Percentiles rank a stretch among this genome's conserved stretches.
Conservation (phyloP, 305 asterid genomes). For the Fraxinus nigra region DNA sequence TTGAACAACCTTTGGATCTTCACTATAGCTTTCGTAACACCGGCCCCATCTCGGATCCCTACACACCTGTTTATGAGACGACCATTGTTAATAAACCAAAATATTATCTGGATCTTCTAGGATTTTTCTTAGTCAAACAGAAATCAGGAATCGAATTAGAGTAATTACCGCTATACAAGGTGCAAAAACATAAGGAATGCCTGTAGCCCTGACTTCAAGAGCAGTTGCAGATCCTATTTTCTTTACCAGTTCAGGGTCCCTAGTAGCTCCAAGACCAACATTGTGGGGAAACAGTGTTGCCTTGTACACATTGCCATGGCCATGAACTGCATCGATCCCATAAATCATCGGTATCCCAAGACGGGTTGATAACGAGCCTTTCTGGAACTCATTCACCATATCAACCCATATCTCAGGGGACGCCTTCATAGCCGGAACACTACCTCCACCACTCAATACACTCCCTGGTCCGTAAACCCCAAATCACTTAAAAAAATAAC, state of each 20-base stretch:
- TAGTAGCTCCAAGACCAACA: constrained; percentile 53
- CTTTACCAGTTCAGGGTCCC: constrained; percentile 46
- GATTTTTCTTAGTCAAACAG: neutral
- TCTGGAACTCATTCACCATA: constrained; percentile 48
- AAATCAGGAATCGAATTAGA: neutral
- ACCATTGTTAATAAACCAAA: neutral
- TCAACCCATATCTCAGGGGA: constrained; percentile 45
- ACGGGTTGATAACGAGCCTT: constrained; percentile 39
- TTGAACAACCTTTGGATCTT: constrained; percentile 53
- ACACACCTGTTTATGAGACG: constrained; percentile 42
- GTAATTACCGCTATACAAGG: constrained; percentile 48
- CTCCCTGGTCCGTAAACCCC: constrained; percentile 38
- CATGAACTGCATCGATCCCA: constrained; percentile 59
- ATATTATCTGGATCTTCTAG: neutral
- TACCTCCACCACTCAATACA: constrained; percentile 53
- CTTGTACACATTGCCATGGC: constrained; percentile 42
- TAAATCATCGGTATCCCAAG: constrained; percentile 57
- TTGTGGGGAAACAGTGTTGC: constrained; percentile 59
- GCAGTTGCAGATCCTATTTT: constrained; percentile 57
- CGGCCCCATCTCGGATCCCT: constrained; percentile 82
- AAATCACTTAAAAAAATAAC: neutral
- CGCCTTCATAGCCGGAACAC: constrained; percentile 39
- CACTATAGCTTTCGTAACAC: constrained; percentile 69
- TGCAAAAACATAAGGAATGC: constrained; percentile 53
- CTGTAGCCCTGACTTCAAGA: constrained; percentile 52